Percentiles rank a stretch among this genome's conserved stretches.
These are phyloP conservation scores for Diaporthe sp. DNA, from an alignment of 2,329 filamentous ascomycete species.

Conservation along the genomic window DNA sequence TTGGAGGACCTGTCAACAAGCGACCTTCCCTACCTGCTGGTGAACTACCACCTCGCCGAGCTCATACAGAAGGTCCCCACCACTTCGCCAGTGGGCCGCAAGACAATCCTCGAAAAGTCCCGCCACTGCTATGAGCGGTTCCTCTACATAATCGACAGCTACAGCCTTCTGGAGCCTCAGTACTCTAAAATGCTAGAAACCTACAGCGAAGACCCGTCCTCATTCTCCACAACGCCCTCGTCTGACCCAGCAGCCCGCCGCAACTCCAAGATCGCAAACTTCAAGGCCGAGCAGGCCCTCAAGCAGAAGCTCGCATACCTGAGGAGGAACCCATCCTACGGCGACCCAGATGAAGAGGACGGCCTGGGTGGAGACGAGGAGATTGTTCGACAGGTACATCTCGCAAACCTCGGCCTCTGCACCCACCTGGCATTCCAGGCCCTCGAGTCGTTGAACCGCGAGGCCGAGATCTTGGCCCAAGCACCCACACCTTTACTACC, in stretches of 20 bases:
- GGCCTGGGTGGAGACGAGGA: conserved; percentile 84
- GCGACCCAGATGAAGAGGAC: conserved; percentile 66
- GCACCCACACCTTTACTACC: conserved; percentile 70
- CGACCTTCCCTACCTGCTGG: conserved; percentile 88
- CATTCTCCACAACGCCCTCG: conserved; percentile 79
- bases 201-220: conserved; percentile 79
- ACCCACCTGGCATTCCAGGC: conserved; percentile 87
- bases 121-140: conserved; percentile 83
- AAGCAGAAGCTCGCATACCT: conserved; percentile 81
- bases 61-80: conserved; percentile 78
- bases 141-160: conserved; percentile 82
- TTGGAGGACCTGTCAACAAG: conserved; percentile 88
- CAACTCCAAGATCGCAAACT: conserved; percentile 88
- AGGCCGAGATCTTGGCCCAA: conserved; percentile 84
- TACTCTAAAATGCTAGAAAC: conserved; percentile 79
- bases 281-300: conserved; percentile 87
- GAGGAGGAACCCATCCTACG: conserved; percentile 65
- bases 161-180: conserved; percentile 76
- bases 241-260: conserved; percentile 75
- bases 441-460: conserved; percentile 88
- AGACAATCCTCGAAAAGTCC: conserved; percentile 72
- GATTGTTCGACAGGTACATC: conserved; percentile 81
- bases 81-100: conserved; percentile 68
- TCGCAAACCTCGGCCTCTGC: conserved; percentile 80
- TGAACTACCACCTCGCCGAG: conserved; percentile 85